phyloP scores from a whole-genome alignment of 2,329 filamentous ascomycete genomes.

The Colletotrichum sp. region DNA sequence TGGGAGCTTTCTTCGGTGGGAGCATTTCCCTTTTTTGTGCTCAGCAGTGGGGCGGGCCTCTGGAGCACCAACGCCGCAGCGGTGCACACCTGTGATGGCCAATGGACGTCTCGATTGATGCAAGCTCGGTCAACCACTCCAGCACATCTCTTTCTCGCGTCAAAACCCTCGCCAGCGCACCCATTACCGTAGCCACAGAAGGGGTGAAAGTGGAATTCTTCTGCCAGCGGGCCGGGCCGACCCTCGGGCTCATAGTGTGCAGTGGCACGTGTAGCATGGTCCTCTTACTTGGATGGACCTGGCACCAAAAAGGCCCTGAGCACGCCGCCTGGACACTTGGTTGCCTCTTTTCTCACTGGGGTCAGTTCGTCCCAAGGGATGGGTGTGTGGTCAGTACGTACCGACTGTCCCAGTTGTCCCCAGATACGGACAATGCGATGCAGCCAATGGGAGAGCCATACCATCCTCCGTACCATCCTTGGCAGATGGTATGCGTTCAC shows the following conservation, averaged over 20 bases:
- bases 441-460: not conserved
- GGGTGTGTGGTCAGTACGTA: not conserved
- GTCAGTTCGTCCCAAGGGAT: not conserved
- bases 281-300: not conserved
- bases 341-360: not conserved
- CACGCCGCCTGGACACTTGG: not conserved
- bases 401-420: not conserved
- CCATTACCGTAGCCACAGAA: not conserved
- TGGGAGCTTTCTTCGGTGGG: not conserved
- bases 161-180: not conserved
- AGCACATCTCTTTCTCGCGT: not conserved
- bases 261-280: not conserved
- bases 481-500: not conserved
- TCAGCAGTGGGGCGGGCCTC: not conserved
- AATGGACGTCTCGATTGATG: not conserved
- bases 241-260: not conserved
- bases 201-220: not conserved
- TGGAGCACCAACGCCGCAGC: not conserved
- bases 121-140: not conserved
- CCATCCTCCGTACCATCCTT: not conserved
- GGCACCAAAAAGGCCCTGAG: not conserved
- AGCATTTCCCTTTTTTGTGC: not conserved
- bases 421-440: not conserved
- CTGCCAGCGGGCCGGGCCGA: not conserved
- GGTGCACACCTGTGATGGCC: not conserved